These are phyloP conservation scores for Selaginella moellendorffii DNA, from an alignment of 75 land plant species.

Conservation along the genomic window DNA sequence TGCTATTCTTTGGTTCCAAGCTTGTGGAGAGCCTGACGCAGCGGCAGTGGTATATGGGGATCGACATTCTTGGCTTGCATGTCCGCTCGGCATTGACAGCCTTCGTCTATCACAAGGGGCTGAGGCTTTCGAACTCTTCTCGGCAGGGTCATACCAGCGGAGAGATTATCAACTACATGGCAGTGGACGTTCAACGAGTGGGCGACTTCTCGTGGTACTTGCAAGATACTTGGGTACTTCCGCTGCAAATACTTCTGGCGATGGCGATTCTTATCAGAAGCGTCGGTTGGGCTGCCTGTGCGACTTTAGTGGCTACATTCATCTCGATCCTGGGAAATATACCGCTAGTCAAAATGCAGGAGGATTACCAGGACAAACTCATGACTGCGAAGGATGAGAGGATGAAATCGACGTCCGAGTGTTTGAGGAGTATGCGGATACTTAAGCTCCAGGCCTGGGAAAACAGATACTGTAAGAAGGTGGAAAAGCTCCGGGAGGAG, in stretches of 20 bases:
- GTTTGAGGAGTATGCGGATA: conserved; percentile 67
- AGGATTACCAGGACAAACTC: conserved; percentile 64
- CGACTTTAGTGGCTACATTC: conserved; percentile 59
- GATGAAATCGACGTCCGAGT: conserved; percentile 83
- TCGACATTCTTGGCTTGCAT: conserved; percentile 79
- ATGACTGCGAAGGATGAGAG: conserved; percentile 91
- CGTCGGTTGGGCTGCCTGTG: conserved; percentile 71
- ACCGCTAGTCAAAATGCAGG: conserved; percentile 74
- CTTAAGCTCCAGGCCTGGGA: conserved; percentile 85
- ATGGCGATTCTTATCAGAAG: conserved; percentile 58
- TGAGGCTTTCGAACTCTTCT: conserved; percentile 54
- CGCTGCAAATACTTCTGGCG: conserved; percentile 73
- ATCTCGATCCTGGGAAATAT: conserved; percentile 57
- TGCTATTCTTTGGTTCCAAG: conserved; percentile 53
- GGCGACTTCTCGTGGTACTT: conserved; percentile 90
- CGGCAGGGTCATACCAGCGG: conserved; percentile 83
- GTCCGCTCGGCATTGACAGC: conserved; percentile 77
- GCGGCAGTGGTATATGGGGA: conserved; percentile 85
- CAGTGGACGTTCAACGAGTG: conserved; percentile 90
- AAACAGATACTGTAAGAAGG: conserved; percentile 34
- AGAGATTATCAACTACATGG: conserved; percentile 95
- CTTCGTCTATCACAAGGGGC: conserved; percentile 72
- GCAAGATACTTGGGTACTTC: conserved; percentile 88
- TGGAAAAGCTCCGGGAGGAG: conserved; percentile 50
- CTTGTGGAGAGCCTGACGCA: conserved; percentile 57